These are phyloP conservation scores for Rhizopogon vinicolor DNA, from an alignment of 768 basidiomycete species.

Conservation along the genomic window DNA sequence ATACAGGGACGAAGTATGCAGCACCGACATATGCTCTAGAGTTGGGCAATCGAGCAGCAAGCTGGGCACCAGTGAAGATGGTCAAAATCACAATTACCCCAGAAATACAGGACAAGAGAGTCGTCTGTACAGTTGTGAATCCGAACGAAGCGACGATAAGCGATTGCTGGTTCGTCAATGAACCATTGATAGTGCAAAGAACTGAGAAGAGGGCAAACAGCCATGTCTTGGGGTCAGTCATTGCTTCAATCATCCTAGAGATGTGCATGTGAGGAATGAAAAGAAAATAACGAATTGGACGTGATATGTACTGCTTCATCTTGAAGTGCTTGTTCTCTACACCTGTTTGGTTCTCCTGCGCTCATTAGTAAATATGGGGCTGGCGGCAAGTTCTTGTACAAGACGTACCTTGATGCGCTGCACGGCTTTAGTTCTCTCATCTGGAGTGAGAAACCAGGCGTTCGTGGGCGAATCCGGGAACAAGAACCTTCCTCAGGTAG, in stretches of 20 bases:
- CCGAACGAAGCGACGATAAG: slow-evolving; percentile 60
- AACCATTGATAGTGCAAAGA: slow-evolving; percentile 54
- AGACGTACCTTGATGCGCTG: slow-evolving; percentile 47
- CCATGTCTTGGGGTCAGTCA: slow-evolving; percentile 62
- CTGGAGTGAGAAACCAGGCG: slow-evolving; percentile 58
- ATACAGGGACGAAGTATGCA: slow-evolving; percentile 53
- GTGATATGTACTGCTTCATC: slow-evolving; percentile 51
- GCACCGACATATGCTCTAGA: slow-evolving; percentile 51
- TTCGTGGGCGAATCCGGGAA: slow-evolving; percentile 68
- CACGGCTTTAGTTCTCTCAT: slow-evolving; percentile 52
- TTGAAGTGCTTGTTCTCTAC: slow-evolving; percentile 20
- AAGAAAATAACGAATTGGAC: neutral
- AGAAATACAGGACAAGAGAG: slow-evolving; percentile 57
- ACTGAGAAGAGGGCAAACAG: slow-evolving; percentile 58
- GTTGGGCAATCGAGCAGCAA: slow-evolving; percentile 47
- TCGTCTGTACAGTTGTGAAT: slow-evolving; percentile 55
- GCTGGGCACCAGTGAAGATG: slow-evolving; percentile 53
- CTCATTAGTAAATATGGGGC: neutral
- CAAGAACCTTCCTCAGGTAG: slow-evolving; percentile 35
- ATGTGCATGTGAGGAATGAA: neutral
- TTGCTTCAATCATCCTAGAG: slow-evolving; percentile 53
- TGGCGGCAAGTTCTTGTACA: neutral
- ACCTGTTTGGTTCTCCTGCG: slow-evolving; percentile 26
- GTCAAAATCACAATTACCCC: slow-evolving; percentile 59
- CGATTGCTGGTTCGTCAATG: slow-evolving; percentile 50